A percentile compares a stretch with the other conserved stretches of the same genome.
Evolutionary conservation across 257 asterid species (phyloP).

Genomic region (Lycium barbarum): DNA sequence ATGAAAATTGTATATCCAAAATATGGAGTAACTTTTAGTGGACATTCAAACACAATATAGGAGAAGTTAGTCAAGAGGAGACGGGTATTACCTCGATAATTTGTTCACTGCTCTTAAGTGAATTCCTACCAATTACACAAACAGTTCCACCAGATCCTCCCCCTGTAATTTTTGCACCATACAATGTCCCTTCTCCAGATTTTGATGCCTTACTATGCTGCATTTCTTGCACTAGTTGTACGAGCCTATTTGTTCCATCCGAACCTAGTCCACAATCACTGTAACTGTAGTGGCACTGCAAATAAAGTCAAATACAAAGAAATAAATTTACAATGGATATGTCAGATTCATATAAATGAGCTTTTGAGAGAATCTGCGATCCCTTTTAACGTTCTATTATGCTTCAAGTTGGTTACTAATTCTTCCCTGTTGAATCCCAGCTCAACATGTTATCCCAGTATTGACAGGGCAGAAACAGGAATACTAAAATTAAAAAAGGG

Average conservation of each 20-base stretch:
- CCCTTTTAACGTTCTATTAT: not conserved
- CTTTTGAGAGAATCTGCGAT: not conserved
- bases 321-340: not conserved
- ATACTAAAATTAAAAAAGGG: not conserved
- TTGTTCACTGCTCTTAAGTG: conserved; percentile 76
- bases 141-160: conserved; percentile 98
- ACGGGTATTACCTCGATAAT: conserved; percentile 64
- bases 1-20: not conserved
- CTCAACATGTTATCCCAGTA: not conserved
- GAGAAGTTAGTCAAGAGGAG: not conserved
- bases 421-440: not conserved
- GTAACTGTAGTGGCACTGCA: conserved; percentile 96
- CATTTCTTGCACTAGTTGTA: conserved; percentile 87
- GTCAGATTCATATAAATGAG: not conserved
- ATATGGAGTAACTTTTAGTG: not conserved
- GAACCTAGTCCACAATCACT: conserved; percentile 95
- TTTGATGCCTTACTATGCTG: conserved; percentile 69
- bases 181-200: conserved; percentile 77
- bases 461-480: not conserved
- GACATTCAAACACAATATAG: not conserved
- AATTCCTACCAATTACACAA: conserved; percentile 80
- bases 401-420: not conserved
- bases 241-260: conserved; percentile 89
- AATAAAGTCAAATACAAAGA: conserved; percentile 1
- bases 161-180: conserved; percentile 94